Evolutionary conservation across 2,329 filamentous ascomycete species (phyloP).

Genomic region (Aspergillus awamori): DNA sequence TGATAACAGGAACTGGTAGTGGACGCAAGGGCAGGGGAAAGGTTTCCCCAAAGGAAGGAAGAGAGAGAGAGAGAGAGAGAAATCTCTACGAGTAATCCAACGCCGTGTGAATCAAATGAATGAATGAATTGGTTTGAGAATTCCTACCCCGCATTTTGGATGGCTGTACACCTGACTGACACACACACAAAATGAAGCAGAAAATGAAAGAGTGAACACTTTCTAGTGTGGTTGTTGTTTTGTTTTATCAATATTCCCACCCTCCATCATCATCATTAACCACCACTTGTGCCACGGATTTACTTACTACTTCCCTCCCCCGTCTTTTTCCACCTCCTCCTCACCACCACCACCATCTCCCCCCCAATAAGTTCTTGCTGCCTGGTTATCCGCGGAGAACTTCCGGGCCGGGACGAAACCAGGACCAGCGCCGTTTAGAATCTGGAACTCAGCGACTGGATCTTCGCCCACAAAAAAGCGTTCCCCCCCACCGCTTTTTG

Average conservation of each 20-base stretch:
- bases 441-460: background rate
- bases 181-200: too few species aligned
- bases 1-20: too few species aligned
- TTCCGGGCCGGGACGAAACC: background rate
- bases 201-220: background rate
- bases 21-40: too few species aligned
- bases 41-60: too few species aligned
- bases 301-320: background rate
- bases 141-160: slow-evolving; percentile 34
- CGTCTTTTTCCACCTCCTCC: background rate
- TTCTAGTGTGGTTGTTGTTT: background rate
- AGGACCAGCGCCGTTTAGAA: background rate
- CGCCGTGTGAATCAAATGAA: background rate
- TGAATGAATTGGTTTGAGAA: background rate
- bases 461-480: slow-evolving; percentile 1
- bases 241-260: background rate
- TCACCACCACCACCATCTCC: background rate
- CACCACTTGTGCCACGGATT: background rate
- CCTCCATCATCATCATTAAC: background rate
- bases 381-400: background rate
- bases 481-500: slow-evolving; percentile 37
- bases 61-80: too few species aligned
- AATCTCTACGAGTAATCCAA: too few species aligned
- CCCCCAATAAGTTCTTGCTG: background rate
- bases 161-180: background rate